These are phyloP conservation scores for Candida boidinii DNA, from an alignment of 805 yeast genomes.

Conservation along the genomic window DNA sequence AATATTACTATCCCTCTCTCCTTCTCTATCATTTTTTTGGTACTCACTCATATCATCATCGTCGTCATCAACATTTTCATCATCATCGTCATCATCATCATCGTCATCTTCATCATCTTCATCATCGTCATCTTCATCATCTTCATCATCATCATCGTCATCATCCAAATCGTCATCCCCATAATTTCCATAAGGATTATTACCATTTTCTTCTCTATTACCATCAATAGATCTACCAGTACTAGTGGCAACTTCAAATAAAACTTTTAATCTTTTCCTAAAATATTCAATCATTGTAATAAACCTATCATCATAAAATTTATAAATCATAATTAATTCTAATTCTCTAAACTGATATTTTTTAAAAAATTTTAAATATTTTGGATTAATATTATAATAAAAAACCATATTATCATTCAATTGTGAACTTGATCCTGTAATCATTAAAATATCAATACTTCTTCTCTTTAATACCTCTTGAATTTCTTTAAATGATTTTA, in stretches of 20 bases:
- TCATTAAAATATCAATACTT: constrained; percentile 10
- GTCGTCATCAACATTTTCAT: not conserved
- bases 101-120: constrained; percentile 11
- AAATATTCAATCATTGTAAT: constrained; percentile 4
- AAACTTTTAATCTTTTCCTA: not conserved
- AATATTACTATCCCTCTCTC: too few species aligned
- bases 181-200: not conserved
- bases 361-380: constrained; percentile 7
- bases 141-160: not conserved
- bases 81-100: constrained; percentile 4
- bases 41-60: not conserved
- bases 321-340: constrained; percentile 10
- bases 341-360: constrained; percentile 10
- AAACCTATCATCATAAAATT: constrained; percentile 11
- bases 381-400: constrained; percentile 13
- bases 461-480: constrained; percentile 6
- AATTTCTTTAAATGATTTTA: constrained; percentile 7
- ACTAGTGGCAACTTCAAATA: constrained; percentile 2
- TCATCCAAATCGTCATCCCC: not conserved
- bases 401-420: constrained; percentile 12
- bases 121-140: constrained; percentile 5
- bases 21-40: not conserved
- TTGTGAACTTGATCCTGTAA: constrained; percentile 11
- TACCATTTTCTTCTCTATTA: not conserved
- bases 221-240: not conserved